phyloP scores from a whole-genome alignment of 1,284 basidiomycete genomes.

The Microstroma glucosiphilum region DNA sequence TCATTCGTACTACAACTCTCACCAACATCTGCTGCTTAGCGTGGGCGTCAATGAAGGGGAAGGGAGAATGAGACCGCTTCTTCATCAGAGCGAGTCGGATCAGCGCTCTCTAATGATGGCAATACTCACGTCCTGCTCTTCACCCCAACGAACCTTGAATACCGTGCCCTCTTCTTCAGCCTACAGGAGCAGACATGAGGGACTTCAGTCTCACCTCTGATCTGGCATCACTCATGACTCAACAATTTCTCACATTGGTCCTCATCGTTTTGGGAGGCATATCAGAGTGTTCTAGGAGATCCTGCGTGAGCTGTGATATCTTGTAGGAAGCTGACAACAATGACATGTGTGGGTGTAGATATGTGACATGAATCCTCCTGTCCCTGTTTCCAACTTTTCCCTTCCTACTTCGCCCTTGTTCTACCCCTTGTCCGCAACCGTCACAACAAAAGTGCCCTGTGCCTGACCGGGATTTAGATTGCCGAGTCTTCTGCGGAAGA shows the following conservation, averaged over 20 bases:
- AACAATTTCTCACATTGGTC: neutral
- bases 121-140: neutral
- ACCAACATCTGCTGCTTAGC: neutral
- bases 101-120: neutral
- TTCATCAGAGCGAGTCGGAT: too few species aligned
- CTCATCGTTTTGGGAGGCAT: neutral
- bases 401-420: neutral
- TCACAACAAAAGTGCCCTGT: neutral
- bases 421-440: neutral
- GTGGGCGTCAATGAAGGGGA: neutral
- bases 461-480: neutral
- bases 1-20: neutral
- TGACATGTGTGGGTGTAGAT: too few species aligned
- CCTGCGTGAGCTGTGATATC: too few species aligned
- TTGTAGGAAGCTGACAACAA: too few species aligned
- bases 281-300: too few species aligned
- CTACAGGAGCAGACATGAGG: neutral
- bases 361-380: neutral
- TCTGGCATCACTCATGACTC: neutral
- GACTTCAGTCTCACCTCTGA: neutral
- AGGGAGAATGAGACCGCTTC: neutral
- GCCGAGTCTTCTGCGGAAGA: too few species aligned
- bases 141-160: neutral
- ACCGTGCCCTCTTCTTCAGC: neutral
- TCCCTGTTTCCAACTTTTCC: neutral